Evolutionary conservation across 495 filamentous ascomycete species (phyloP).

Genomic region (Annulohypoxylon bovei): DNA sequence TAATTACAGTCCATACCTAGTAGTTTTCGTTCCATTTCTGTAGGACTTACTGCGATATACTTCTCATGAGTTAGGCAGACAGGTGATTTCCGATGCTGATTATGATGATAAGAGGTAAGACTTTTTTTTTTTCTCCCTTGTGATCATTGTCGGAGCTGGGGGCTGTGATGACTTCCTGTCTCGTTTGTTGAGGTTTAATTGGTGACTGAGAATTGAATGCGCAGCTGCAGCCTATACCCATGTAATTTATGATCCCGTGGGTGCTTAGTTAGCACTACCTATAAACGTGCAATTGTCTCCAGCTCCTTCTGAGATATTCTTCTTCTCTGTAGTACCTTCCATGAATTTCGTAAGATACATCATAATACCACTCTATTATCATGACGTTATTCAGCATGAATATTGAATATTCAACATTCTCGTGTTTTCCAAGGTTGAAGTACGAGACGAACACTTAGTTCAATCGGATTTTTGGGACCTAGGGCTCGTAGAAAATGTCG

Average conservation of each 20-base stretch:
- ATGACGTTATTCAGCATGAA: not conserved
- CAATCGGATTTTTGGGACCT: not conserved
- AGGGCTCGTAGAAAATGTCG: constrained; percentile 8
- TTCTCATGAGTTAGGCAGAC: constrained; percentile 10
- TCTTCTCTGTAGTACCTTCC: constrained; percentile 1
- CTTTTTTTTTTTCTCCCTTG: constrained; percentile 36
- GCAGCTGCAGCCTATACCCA: constrained; percentile 32
- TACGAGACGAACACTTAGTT: not conserved
- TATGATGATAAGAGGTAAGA: constrained; percentile 35
- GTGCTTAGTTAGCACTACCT: constrained; percentile 2
- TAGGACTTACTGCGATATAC: constrained; percentile 8
- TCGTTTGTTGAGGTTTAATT: constrained; percentile 30
- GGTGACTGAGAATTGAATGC: constrained; percentile 24
- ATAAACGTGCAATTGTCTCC: constrained; percentile 6
- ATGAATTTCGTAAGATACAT: not conserved
- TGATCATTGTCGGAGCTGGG: constrained; percentile 33
- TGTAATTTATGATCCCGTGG: constrained; percentile 32
- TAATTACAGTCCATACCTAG: no score
- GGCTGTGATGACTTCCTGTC: constrained; percentile 36
- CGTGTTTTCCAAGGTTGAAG: not conserved
- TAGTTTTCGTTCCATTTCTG: not conserved
- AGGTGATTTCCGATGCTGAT: constrained; percentile 28
- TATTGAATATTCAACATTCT: not conserved
- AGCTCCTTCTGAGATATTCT: constrained; percentile 22
- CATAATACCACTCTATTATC: constrained; percentile 2